Base-by-base conservation (phyloP, 768 basidiomycete species). In the Strobilomyces dryophilus region DNA sequence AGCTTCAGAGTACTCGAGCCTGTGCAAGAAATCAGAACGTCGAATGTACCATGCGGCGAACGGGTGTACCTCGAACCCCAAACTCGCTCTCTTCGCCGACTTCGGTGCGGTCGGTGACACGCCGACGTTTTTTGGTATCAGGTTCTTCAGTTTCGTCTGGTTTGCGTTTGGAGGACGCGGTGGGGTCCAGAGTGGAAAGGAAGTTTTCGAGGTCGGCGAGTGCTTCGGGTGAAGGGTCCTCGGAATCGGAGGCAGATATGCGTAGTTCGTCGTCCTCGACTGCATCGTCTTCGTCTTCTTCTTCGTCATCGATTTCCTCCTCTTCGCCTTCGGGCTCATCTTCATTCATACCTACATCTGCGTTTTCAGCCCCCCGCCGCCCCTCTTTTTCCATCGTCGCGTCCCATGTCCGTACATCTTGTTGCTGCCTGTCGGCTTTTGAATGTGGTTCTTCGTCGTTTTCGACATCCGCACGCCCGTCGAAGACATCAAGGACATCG, bases 31-130 rank as follows among this genome's bases (percentile, higher is more conserved):
- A 4, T 52, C 45, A 52, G 43, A 36, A 43, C 9, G n/a, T 34
- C n/a, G 61, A 61, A 47, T 0, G 4, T 32, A 27, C 12, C 2
- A 6, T 5, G 36, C 20, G 12, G 21, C 12, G 32, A 12, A 46
- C 15, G 8, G 17, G 15, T 17, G 15, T 63, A 83, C 84, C 79
- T 61, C 75, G 74, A 40, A 80, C 79, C 11, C 80, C 81, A 64
- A 93, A 95, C 62, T 93, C 92, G 61, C 83, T 84, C 65, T 94
- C 93, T 29, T 78, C 79, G 7, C 89, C 92, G 27, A 84, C 82
- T 61, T 90, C 87, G 3, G 85, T 92, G 47, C 80, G 79, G 62
- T 93, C 92, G 51, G 79, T 72, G 47, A 92, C 63, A 1, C 81
- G 71, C 10, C 75, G 68, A 34, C 89, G 81, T 64, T 86, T 88